phyloP scores from a whole-genome alignment of 75 land plant species.

The Gnetum montanum region DNA sequence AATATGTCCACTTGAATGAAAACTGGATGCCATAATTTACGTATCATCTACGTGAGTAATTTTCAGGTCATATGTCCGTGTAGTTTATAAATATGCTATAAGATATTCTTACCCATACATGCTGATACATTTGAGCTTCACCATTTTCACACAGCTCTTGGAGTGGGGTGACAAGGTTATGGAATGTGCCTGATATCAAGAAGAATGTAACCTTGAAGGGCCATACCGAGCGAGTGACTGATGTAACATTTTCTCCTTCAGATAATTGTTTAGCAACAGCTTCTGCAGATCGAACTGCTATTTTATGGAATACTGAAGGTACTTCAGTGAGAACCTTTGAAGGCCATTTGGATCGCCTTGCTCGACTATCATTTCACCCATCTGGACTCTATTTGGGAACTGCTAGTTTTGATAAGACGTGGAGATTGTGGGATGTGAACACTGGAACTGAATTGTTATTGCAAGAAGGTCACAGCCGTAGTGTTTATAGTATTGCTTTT shows the following conservation, averaged over 20 bases:
- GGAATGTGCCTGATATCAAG: constrained; percentile 72
- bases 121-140: too few species aligned
- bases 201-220: constrained; percentile 60
- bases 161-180: constrained; percentile 71
- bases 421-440: constrained; percentile 95
- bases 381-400: constrained; percentile 92
- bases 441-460: constrained; percentile 85
- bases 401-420: constrained; percentile 97
- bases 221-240: constrained; percentile 90
- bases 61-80: too few species aligned
- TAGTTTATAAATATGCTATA: too few species aligned
- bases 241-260: constrained; percentile 74
- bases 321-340: constrained; percentile 44
- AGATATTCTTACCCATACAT: too few species aligned
- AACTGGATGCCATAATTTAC: too few species aligned
- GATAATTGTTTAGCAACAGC: constrained; percentile 66
- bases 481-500: constrained; percentile 85
- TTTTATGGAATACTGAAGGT: constrained; percentile 76
- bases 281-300: constrained; percentile 92
- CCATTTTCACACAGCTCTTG: too few species aligned
- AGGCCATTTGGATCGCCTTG: constrained; percentile 96
- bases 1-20: too few species aligned
- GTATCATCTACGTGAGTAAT: too few species aligned
- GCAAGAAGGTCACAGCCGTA: constrained; percentile 98
- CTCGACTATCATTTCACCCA: constrained; percentile 89